Evolutionary conservation across 2,329 filamentous ascomycete genomes (phyloP), one percentile per base, ranked within the genome.

Genomic region (Penicillium concentricum): DNA sequence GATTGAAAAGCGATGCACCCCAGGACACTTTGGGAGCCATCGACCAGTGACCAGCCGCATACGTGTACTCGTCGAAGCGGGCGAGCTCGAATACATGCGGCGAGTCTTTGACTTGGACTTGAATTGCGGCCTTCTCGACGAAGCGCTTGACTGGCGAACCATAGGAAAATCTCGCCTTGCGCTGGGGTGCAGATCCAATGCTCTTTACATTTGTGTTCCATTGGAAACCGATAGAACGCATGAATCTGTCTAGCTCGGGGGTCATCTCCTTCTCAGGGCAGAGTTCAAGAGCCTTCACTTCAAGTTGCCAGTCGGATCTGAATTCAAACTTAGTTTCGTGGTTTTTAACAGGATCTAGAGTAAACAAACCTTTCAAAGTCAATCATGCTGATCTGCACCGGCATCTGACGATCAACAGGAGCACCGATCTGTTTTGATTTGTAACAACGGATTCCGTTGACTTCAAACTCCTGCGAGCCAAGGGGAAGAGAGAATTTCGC

Each of bases 61-160:
- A 24, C 6, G 16, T 46, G 15, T 75, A 77, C 34, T 71, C 64
- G 52, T 79, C 77, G 51, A 76, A 78, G 5, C 76, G 72, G 9
- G 74, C 70, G 34, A 79, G 65, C 56, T 79, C 77, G n/a, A 79
- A 67, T 9, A 74, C 67, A 51, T 76, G 76, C 2, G 72, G 69
- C 0, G 76, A 78, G 7, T 68, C 67, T 52, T 72, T 76, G 39
- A 79, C 63, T 3, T 62, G 64, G 49, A 75, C 77, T n/a, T 69
- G 68, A 28, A 78, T 59, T 0, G 74, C 68, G 1, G 74, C 67
- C 45, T 78, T 75, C 51, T 79, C 76, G 8, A 74, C 64, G 38
- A 77, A 66, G 22, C 69, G 61, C 1, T 63, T 66, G 34, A 76
- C 65, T 1, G 66, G 64, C 8, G 66, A 63, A 2, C 58, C 54